Evolutionary conservation across 129 eudicot species (phyloP), one percentile per base, ranked within the genome.

Genomic region (Arctium minus): DNA sequence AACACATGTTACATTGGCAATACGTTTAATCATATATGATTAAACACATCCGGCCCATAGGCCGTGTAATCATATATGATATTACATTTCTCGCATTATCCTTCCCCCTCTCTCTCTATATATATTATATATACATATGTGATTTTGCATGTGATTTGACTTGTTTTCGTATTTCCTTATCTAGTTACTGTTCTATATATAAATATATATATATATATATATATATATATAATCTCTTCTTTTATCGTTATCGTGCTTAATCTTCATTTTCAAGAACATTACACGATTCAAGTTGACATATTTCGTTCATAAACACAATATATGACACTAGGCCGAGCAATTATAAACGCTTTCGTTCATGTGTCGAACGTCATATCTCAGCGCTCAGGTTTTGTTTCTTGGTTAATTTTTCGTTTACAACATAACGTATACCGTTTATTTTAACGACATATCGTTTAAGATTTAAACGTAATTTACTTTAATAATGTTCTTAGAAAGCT

Each of bases 381-480:
- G 29, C 7, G n/a, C 3, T 60, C 44, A 27, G 77, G 8, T 50
- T 8, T 37, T 39, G 13, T 80, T 72, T 53, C 72, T 53, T 48
- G 72, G 74, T 22, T 22, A 22, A 22, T 17, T 81, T 53, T 72
- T 38, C 17, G 12, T 27, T 30, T 31, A 27, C 38, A 13, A 29
- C 33, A 81, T 37, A 71, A 56, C 36, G 60, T 38, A 22, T 73
- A 27, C 40, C 62, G 32, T 73, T 72, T 56, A 73, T 40, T 64
- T 56, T 39, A 73, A 56, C 12, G 79, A 17, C 69, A 74, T 74
- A 50, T 30, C 29, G 69, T 75, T 36, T 17, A 36, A 36, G 40
- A 5, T 72, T 6, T 77, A 60, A 84, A 11, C 50, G 18, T 84
- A 35, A 80, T 35, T 11, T 62, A 84, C 44, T 72, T 2, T 29